Conservation (phyloP, 164 flowering plant genomes). For the Macadamia integrifolia region DNA sequence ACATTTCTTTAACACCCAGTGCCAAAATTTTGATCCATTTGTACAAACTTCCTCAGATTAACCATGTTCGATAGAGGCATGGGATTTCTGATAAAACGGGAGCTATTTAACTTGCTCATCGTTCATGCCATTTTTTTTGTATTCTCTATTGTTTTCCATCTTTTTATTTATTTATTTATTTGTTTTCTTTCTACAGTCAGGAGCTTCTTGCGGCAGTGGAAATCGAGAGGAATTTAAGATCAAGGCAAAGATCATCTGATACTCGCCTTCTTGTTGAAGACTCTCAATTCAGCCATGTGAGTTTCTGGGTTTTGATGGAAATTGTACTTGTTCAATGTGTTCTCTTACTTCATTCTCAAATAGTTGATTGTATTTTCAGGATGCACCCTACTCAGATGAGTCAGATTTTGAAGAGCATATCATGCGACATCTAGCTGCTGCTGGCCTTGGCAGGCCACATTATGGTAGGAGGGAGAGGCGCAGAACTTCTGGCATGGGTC, state of each 20-base stretch:
- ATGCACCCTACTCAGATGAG: slow-evolving; percentile 30
- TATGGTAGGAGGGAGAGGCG: slow-evolving; percentile 41
- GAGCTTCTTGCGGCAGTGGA: slow-evolving; percentile 61
- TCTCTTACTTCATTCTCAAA: neutral
- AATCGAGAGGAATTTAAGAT: slow-evolving; percentile 39
- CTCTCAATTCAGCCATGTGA: slow-evolving; percentile 32
- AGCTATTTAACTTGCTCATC: slow-evolving; percentile 1
- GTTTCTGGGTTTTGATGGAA: slow-evolving; percentile 10
- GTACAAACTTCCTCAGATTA: too few relatives aligned
- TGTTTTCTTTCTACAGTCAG: slow-evolving; percentile 41
- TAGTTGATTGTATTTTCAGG: slow-evolving; percentile 30
- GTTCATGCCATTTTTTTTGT: neutral
- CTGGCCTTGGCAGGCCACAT: slow-evolving; percentile 34
- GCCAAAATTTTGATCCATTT: neutral
- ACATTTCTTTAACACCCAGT: neutral
- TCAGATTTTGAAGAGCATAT: slow-evolving; percentile 52
- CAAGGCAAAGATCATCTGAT: slow-evolving; percentile 24
- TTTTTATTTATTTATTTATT: too few relatives aligned
- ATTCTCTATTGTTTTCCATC: too few relatives aligned
- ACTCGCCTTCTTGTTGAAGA: slow-evolving; percentile 25
- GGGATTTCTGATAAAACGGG: neutral
- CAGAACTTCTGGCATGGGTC: slow-evolving; percentile 30
- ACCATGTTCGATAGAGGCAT: too few relatives aligned
- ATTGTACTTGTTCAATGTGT: slow-evolving; percentile 8
- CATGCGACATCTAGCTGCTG: slow-evolving; percentile 57